Conservation (phyloP, 2,329 filamentous ascomycete species). For the Penicillium sp. region DNA sequence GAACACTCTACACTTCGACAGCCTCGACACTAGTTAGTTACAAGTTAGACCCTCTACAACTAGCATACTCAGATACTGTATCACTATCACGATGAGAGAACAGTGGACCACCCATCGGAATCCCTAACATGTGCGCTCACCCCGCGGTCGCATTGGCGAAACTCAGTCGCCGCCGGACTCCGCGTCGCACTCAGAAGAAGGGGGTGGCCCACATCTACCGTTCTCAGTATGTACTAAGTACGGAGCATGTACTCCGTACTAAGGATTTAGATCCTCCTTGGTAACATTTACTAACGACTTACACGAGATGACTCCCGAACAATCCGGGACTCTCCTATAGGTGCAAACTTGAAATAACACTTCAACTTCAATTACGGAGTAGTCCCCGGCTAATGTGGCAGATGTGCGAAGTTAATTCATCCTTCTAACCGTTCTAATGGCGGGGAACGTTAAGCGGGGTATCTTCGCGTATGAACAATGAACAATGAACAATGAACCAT, state of each 20-base stretch:
- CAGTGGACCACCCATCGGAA: neutral
- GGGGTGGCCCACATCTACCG: neutral
- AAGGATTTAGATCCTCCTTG: no score
- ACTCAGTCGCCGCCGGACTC: slow-evolving; percentile 7
- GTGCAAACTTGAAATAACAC: neutral
- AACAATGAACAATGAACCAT: slow-evolving; percentile 1
- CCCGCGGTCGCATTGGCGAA: slow-evolving; percentile 10
- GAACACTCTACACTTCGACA: neutral
- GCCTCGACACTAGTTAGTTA: neutral
- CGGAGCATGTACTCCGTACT: no score
- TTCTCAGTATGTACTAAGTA: no score
- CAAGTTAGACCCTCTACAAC: neutral
- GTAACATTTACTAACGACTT: neutral
- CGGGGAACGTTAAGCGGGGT: neutral
- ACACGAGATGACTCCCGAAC: neutral
- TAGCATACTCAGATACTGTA: neutral
- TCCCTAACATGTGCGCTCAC: neutral
- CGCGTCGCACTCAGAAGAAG: neutral
- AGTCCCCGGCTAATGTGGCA: neutral
- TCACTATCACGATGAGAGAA: neutral
- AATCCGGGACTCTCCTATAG: neutral
- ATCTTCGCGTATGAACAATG: neutral
- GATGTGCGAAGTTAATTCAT: neutral
- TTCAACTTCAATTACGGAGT: no score
- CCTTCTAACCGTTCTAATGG: neutral